Conservation (phyloP, 1,284 basidiomycete species). For the Ganoderma resinaceum region DNA sequence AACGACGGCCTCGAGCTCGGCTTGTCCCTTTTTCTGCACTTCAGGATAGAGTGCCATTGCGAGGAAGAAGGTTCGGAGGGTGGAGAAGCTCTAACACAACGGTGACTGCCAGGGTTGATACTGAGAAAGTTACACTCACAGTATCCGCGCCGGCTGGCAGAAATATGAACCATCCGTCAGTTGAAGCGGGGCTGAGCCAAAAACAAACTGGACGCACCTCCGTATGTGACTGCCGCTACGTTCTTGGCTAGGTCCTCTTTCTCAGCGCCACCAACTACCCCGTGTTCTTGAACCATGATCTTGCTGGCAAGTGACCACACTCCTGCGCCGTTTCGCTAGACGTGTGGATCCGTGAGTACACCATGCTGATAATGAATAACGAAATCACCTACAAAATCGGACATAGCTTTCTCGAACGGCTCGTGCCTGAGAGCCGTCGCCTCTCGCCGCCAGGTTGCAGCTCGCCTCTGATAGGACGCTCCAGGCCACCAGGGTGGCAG, state of each 20-base stretch:
- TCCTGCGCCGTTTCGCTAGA: conserved; percentile 13
- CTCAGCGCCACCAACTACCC: conserved; percentile 7
- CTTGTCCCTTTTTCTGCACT: conserved; percentile 44
- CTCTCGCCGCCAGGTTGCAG: conserved; percentile 39
- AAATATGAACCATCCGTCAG: neutral
- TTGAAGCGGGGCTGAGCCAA: neutral
- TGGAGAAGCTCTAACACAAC: conserved; percentile 23
- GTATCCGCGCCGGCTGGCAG: conserved; percentile 32
- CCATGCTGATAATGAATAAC: conserved; percentile 7
- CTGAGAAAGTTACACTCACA: conserved; percentile 14
- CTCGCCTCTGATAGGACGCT: conserved; percentile 51
- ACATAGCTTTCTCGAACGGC: conserved; percentile 23
- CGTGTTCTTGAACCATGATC: conserved; percentile 17
- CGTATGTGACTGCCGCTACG: conserved; percentile 23
- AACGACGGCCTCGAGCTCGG: conserved; percentile 45
- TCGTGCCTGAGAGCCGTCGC: conserved; percentile 21
- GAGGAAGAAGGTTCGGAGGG: conserved; percentile 41
- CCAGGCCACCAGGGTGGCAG: conserved; percentile 52
- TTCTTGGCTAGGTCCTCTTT: conserved; percentile 26
- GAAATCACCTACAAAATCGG: conserved; percentile 17
- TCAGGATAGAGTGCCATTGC: conserved; percentile 46
- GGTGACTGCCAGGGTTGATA: neutral
- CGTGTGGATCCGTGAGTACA: conserved; percentile 6
- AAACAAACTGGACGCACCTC: conserved; percentile 8
- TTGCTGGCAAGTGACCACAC: conserved; percentile 18